A percentile compares a stretch with the other conserved stretches of the same genome.
Conservation (phyloP, 2,329 filamentous ascomycete species). For the Aspergillus ustus region DNA sequence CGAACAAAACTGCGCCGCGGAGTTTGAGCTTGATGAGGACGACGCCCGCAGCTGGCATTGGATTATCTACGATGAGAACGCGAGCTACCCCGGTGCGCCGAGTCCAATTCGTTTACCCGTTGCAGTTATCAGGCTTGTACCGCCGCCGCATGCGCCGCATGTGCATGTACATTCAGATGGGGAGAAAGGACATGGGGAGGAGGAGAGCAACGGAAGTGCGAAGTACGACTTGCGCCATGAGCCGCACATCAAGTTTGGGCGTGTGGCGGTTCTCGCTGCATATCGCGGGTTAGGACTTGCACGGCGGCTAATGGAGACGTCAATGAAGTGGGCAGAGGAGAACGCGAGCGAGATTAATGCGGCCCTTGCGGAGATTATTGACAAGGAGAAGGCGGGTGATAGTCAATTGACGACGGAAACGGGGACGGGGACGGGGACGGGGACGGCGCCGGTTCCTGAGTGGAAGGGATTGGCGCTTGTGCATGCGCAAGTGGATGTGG, state of each 20-base stretch:
- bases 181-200: conserved; percentile 23
- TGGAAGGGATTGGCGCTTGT: conserved; percentile 79
- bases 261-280: conserved; percentile 70
- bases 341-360: conserved; percentile 58
- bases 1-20: conserved; percentile 61
- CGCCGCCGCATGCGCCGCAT: conserved; percentile 75
- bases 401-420: neutral
- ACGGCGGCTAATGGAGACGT: conserved; percentile 68
- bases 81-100: conserved; percentile 42
- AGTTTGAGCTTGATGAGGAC: conserved; percentile 79
- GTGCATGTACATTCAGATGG: conserved; percentile 31
- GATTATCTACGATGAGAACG: conserved; percentile 73
- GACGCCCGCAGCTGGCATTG: conserved; percentile 82
- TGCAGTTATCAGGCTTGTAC: conserved; percentile 78
- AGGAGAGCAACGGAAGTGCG: neutral
- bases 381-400: conserved; percentile 35
- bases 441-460: neutral
- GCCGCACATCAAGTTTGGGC: conserved; percentile 80
- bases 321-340: conserved; percentile 68
- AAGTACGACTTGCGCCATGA: conserved; percentile 61
- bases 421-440: conserved; percentile 46
- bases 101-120: conserved; percentile 60
- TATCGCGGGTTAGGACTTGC: conserved; percentile 71
- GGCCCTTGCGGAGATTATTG: conserved; percentile 26
- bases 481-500: conserved; percentile 74